Evolutionary conservation across 2,329 filamentous ascomycete species (phyloP), one percentile per base, ranked within the genome.

Genomic region (Blumeria hordei): DNA sequence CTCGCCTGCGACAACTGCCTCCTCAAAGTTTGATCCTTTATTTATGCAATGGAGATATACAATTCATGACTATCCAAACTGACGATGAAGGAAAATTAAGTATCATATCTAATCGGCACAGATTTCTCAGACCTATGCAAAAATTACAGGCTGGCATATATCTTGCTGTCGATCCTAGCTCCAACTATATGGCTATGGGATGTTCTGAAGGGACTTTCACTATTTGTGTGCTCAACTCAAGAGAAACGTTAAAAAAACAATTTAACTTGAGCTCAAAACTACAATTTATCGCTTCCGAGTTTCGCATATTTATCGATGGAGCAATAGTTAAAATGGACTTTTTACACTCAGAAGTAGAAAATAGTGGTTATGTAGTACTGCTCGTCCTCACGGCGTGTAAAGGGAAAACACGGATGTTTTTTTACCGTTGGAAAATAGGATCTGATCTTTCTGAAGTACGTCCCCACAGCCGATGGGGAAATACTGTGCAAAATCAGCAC

Each of bases 291-390:
- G 72, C 72, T 57, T 67, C 65, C 0, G 59, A 64, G 50, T 57
- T 49, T 41, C 57, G 60, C 5, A 34, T 64, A 18, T 55, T 57
- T 10, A 70, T 87, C 7, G 75, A 80, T 7, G 88, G 85, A 0
- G 72, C 81, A n/a, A 85, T 96, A 55, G 73, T 90, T 61, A 84
- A 86, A 61, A 81, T 95, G 72, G 83, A 88, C 21, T 98, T 96
- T 59, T 72, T 98, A 2, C 78, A 83, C 57, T 85, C 88, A 7
- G 73, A 74, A 9, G 68, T 74, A 0, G 74, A 78, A 54, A 80
- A 88, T 57, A 73, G 78, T 9, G 72, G 80, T 55, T 80, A 81
- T 61, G 76, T 93, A 45, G 81, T 93, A n/a, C 72, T 96, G 3
- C 70, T 94, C 10, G 69, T 94, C 44, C 73, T 82, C 16, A 62